A percentile compares a stretch with the other conserved stretches of the same genome.
phyloP scores from a whole-genome alignment of 805 yeast species.

The Saturnispora kantuleensis region DNA sequence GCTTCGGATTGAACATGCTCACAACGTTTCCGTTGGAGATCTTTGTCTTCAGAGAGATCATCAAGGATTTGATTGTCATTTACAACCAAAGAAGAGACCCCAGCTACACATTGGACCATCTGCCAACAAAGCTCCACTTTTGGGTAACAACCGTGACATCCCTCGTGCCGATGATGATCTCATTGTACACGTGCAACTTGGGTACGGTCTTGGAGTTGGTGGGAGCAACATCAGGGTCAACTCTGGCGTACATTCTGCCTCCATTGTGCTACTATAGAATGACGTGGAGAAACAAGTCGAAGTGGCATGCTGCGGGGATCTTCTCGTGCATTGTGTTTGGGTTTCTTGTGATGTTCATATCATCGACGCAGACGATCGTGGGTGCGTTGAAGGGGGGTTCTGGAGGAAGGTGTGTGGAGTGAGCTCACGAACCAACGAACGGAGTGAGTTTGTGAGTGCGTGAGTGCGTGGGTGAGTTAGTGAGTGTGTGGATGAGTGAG shows the following conservation, averaged over 20 bases:
- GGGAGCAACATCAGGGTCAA: conserved; percentile 88
- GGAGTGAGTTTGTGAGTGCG: no score
- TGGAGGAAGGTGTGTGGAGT: conserved; percentile 39
- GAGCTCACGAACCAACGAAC: neutral
- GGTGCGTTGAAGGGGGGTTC: conserved; percentile 30
- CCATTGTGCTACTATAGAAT: conserved; percentile 73
- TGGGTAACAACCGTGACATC: conserved; percentile 58
- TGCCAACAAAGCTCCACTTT: conserved; percentile 42
- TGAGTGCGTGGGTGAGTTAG: no score
- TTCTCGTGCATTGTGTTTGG: conserved; percentile 64
- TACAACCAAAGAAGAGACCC: conserved; percentile 17
- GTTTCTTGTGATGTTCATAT: conserved; percentile 60
- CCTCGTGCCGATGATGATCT: conserved; percentile 59
- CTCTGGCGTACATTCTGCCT: conserved; percentile 87
- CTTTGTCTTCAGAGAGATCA: conserved; percentile 81
- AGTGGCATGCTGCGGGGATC: conserved; percentile 43
- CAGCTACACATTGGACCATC: conserved; percentile 15
- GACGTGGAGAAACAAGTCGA: conserved; percentile 35
- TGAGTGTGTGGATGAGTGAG: no score
- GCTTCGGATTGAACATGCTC: conserved; percentile 87
- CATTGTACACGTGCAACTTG: conserved; percentile 74
- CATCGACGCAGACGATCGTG: conserved; percentile 65
- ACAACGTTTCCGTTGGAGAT: conserved; percentile 88
- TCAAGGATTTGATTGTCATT: conserved; percentile 46
- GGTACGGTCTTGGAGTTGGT: conserved; percentile 85